phyloP scores from a whole-genome alignment of 371 early-diverging fungal species.

The Syncephalastrum sp. region DNA sequence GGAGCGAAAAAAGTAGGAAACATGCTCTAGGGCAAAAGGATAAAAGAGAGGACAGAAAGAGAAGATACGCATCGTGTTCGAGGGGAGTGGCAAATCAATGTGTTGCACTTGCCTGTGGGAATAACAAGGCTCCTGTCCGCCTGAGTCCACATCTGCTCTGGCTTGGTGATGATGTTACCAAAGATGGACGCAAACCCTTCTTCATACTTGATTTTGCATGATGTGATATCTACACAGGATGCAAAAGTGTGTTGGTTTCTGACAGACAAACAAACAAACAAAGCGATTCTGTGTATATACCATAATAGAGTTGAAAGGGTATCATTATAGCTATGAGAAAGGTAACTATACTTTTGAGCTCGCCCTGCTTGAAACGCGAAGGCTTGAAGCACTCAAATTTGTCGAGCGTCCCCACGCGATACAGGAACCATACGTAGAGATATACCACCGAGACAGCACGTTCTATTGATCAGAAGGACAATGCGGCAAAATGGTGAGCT shows the following conservation, averaged over 20 bases:
- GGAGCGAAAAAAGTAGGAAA: conserved; percentile 1
- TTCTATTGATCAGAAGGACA: conserved; percentile 20
- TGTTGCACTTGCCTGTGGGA: conserved; percentile 32
- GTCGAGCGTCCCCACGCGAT: conserved; percentile 40
- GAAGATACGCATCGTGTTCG: not conserved
- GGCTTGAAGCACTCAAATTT: conserved; percentile 34
- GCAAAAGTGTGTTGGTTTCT: not conserved
- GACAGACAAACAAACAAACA: not conserved
- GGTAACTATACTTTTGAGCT: conserved; percentile 49
- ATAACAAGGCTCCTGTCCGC: conserved; percentile 34
- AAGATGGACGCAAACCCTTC: conserved; percentile 42
- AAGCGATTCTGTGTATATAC: conserved; percentile 14
- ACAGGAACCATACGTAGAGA: conserved; percentile 36
- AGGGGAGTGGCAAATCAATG: not conserved
- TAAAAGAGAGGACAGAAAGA: not conserved
- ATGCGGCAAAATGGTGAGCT: not conserved
- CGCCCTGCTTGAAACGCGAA: conserved; percentile 40
- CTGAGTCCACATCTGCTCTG: conserved; percentile 44
- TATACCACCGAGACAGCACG: conserved; percentile 40
- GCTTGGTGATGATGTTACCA: conserved; percentile 36
- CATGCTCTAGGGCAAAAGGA: not conserved
- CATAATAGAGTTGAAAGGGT: conserved; percentile 53
- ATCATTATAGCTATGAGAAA: conserved; percentile 42
- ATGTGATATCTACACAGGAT: conserved; percentile 29
- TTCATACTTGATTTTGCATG: conserved; percentile 49